Base-by-base conservation (phyloP, 352 stramenopile species). In the Pythium dissotocum region DNA sequence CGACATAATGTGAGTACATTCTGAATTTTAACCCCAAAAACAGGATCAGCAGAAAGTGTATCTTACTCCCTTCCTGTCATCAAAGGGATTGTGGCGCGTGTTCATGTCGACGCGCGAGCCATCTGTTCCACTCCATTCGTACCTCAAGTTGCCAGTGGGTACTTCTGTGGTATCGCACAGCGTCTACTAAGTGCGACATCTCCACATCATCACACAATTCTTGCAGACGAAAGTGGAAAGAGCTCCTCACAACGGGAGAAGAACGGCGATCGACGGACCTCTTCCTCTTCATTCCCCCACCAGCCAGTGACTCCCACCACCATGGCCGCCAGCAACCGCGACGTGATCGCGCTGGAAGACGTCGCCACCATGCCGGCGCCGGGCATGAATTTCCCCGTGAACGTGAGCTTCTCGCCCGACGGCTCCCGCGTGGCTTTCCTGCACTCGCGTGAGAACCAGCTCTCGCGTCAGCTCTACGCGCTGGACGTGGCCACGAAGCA, bases 361-460 rank as follows among this genome's bases (percentile, higher is more conserved):
- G 89, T 98, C 38, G 91, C 91, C 33, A 89, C 76, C 64, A 89
- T 97, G 79, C 91, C 91, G 6, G 81, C 86, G 52, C 91, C 91
- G 24, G 90, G 91, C 40, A 90, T 94, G 58, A 89, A 78, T 58
- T 77, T 81, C 18, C 90, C 90, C 52, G 79, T 82, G 46, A 93
- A 87, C 73, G 68, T 95, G 55, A 91, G 83, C 73, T 97, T 97
- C 77, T 90, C 78, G 52, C 88, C 89, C 13, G 88, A 95, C 73
- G 80, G 85, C 46, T 84, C 85, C 59, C 72, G 91, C 49, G 77
- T 98, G 49, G 84, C 91, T 13, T 97, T 95, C 73, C 73, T 98
- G 59, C 87, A 95, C 60, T 90, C 87, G n/a, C 77, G 80, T 24
- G 83, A 81, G 54, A 90, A 89, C 76, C 74, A 88, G 28, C 83